phyloP scores from a whole-genome alignment of 2,329 filamentous ascomycete species.

The Ascochyta koolunga region DNA sequence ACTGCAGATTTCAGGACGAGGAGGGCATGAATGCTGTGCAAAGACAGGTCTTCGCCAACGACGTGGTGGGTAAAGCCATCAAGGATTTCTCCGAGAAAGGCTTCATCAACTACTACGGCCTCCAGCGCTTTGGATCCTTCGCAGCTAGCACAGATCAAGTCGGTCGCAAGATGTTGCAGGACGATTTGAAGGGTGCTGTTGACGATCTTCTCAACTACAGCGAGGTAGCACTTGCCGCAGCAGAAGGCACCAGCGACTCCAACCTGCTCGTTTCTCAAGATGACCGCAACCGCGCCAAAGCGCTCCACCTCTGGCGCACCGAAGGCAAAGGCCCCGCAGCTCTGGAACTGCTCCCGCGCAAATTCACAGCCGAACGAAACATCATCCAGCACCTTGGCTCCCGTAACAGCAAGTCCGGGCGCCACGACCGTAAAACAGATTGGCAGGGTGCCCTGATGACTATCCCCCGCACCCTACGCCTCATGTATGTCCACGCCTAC shows the following conservation, averaged over 20 bases:
- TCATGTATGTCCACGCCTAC: conserved; percentile 97
- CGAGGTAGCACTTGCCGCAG: conserved; percentile 64
- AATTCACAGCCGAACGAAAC: conserved; percentile 79
- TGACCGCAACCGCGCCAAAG: conserved; percentile 78
- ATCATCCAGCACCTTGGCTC: conserved; percentile 77
- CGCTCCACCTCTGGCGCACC: conserved; percentile 74
- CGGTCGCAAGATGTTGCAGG: conserved; percentile 81
- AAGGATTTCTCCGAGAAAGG: conserved; percentile 73
- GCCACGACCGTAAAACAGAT: conserved; percentile 64
- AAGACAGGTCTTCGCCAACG: conserved; percentile 54
- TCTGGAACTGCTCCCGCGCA: conserved; percentile 72
- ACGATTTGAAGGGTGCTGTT: conserved; percentile 80
- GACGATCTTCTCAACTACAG: conserved; percentile 78
- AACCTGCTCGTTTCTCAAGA: conserved; percentile 68
- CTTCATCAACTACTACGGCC: conserved; percentile 96
- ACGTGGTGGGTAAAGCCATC: conserved; percentile 65
- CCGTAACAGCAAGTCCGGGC: conserved; percentile 51
- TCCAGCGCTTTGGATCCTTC: conserved; percentile 96
- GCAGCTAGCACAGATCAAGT: conserved; percentile 82
- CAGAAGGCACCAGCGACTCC: conserved; percentile 48
- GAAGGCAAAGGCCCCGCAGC: conserved; percentile 66
- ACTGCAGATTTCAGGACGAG: conserved; percentile 69
- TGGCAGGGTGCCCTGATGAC: conserved; percentile 79
- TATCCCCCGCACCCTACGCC: conserved; percentile 80
- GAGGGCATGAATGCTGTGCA: conserved; percentile 41